Base-by-base conservation (phyloP, 2,329 filamentous ascomycete species). In the Monosporascus sp. region DNA sequence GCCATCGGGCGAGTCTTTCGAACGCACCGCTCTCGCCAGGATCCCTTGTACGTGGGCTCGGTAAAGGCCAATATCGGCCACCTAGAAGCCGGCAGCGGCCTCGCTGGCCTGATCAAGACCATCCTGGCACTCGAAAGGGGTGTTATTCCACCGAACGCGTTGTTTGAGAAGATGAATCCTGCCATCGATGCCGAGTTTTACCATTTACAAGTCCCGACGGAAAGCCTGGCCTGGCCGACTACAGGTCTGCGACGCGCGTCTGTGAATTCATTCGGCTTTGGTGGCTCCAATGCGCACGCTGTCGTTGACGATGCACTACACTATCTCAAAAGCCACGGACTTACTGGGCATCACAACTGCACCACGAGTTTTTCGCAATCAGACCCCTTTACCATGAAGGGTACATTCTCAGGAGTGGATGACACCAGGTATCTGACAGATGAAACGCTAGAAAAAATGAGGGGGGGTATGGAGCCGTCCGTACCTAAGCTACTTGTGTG, bases 191-290 rank as follows among this genome's bases (percentile, higher is more conserved):
- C 37, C 22, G 44, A 52, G 19, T 11, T 8, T 11, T 6, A 37
- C 14, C n/a, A 51, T 19, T 20, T 46, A 16, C 38, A 51, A 40
- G 49, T 47, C 22, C 44, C 44, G 14, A 31, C 22, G 11, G 16
- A 20, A 17, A 26, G 22, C 17, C 14, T 44, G 7, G 46, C 51
- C 3, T 53, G 51, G 51, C 51, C 51, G 19, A 22, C 31, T 7
- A 7, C 14, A 19, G 51, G 51, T 9, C 5, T 53, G 24, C 51
- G 51, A 11, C 45, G 51, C 8, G 59, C 59, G 7, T 61, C 62
- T 38, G 60, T 71, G 7, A 69, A 68, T 43, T 68, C 64, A 11
- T 72, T 70, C 44, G 70, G 70, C 1, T 70, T 66, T 37, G 69
- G 70, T 2, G 70, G 70, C 9, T 65, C 65, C 24, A 72, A 71